Evolutionary conservation across 1,139 yeast genomes (phyloP), one percentile per base, ranked within the genome.

Genomic region (Tardiomyces blankii): DNA sequence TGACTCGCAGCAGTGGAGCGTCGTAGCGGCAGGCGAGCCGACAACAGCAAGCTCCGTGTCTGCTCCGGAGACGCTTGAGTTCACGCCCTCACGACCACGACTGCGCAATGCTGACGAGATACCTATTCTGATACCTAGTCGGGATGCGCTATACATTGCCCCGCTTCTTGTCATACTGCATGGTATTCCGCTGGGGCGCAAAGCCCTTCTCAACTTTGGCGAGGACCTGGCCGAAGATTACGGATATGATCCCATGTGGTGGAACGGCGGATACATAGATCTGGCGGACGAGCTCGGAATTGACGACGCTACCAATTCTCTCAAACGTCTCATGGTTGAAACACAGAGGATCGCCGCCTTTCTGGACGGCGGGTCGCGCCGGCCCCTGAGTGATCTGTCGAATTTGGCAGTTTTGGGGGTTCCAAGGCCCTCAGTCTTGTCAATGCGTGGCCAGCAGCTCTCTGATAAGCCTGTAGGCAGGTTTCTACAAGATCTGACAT

Each of bases 341-440:
- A 51, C 66, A 0, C 78, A 74, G 51, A 58, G 76, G 46, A 43
- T 68, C 14, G 61, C 73, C 49, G 75, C 71, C 1, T 72, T 72
- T 53, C 52, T 74, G 41, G 71, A 67, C 35, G 69, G 67, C 3
- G 57, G 54, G 16, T 66, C 77, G 0, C 43, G 55, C 2, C 59
- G 78, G 43, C 62, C 70, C 0, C 68, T 67, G 53, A 66, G 74
- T 0, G 65, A 72, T 1, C 57, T 68, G 12, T 57, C 59, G 18
- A 64, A 61, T 43, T 54, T 73, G n/a, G 57, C 64, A 1, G 35
- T 45, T 8, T 39, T 43, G 28, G 54, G 54, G 1, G 51, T 53
- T 2, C 49, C 52, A 9, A 55, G 54, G 25, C 49, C 64, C 3
- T 55, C 68, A 2, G 27, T 44, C 7, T 58, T 55, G 8, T 56